Conservation (phyloP, 1,284 basidiomycete species). For the Neolentinus lepideus region DNA sequence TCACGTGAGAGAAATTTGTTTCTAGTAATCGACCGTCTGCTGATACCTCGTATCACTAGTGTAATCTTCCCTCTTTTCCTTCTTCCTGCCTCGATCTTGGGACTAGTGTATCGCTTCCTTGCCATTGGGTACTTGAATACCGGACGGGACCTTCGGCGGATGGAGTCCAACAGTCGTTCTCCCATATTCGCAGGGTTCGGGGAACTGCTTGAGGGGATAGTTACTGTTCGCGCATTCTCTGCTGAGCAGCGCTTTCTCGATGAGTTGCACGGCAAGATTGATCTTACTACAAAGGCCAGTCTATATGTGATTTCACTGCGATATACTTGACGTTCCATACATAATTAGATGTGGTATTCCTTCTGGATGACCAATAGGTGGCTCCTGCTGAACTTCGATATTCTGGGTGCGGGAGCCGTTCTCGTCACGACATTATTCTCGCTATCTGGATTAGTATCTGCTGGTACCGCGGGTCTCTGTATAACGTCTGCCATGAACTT, state of each 20-base stretch:
- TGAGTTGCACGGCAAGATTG: constrained; percentile 58
- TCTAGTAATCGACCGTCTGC: constrained; percentile 4
- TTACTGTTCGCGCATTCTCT: constrained; percentile 87
- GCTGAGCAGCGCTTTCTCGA: constrained; percentile 78
- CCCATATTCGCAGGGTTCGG: constrained; percentile 76
- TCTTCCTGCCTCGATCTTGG: constrained; percentile 62
- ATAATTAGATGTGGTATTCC: constrained; percentile 11
- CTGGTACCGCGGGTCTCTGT: constrained; percentile 80
- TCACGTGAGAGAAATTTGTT: constrained; percentile 35
- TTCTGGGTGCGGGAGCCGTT: constrained; percentile 59
- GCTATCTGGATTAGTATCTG: constrained; percentile 56
- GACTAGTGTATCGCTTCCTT: constrained; percentile 52
- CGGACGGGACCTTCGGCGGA: constrained; percentile 69
- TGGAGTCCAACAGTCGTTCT: constrained; percentile 69
- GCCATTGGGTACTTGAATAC: constrained; percentile 74
- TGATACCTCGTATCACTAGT: constrained; percentile 23
- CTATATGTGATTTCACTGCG: neutral
- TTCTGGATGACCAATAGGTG: constrained; percentile 30
- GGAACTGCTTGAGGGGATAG: constrained; percentile 74
- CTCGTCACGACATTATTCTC: constrained; percentile 71
- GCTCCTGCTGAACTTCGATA: constrained; percentile 72
- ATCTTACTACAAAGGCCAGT: constrained; percentile 53
- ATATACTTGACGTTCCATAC: neutral
- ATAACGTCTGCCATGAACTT: constrained; percentile 74
- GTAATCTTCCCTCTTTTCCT: constrained; percentile 70